Base-by-base conservation (phyloP, 2,329 filamentous ascomycete species). In the Cercospora sp. region DNA sequence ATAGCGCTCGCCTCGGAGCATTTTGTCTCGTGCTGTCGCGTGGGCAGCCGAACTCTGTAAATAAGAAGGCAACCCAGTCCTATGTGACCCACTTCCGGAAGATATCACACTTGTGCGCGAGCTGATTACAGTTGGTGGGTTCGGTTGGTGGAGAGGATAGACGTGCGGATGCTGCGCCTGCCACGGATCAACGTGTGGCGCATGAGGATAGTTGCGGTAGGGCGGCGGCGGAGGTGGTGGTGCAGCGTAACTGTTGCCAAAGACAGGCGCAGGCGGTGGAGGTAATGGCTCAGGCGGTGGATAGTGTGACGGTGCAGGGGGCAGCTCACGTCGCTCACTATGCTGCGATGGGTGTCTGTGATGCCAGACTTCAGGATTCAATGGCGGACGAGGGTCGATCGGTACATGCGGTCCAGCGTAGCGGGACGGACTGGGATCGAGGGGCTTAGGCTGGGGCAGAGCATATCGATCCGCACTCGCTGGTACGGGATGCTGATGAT, bases 1-100 rank as follows among this genome's bases (percentile, higher is more conserved):
- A 80, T 93, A 98, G n/a, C 88, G 86, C 49, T 91, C 86, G 12
- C 92, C 92, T 34, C 85, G 85, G 16, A 97, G 82, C 94, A 98
- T 98, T 78, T 95, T 93, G 69, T 96, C 91, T 80, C 95, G 95
- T 77, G 97, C 92, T 1, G 89, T 66, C 65, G 73, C 66, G 58
- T 74, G 64, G 9, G 43, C 26, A n/a, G 16, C 24, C 7, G 16
- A 18, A 24, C 40, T 28, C 5, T 49, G 60, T 32, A 57, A 24
- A 24, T 65, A 57, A n/a, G 28, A 61, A 59, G 30, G 65, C 67
- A 53, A 65, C 8, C 13, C 18, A 66, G 61, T 75, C 75, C 61
- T 74, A 73, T 55, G 76, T 73, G 65, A 72, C 68, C 82, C 80
- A 66, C 67, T 57, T 81, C 83, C 43, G 79, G 79, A 37, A 78